phyloP scores from a whole-genome alignment of 225 moss, liverwort and hornwort species.

The Marchantia paleacea region DNA sequence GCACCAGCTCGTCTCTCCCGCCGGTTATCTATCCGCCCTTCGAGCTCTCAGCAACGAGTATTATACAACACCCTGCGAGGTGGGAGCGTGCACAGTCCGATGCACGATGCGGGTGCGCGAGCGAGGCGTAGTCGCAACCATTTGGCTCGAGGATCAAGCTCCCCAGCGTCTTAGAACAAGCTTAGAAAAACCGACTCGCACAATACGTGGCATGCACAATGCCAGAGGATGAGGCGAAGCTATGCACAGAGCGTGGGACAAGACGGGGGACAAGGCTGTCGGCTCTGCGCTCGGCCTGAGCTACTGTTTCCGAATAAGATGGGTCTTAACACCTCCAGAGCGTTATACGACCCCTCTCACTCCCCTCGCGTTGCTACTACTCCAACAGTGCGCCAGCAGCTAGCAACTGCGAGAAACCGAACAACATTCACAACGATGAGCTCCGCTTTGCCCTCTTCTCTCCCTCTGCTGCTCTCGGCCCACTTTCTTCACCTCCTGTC shows the following conservation, averaged over 20 bases:
- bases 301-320: constrained; percentile 17
- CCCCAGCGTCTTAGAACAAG: not conserved
- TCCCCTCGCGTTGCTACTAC: too few relatives aligned
- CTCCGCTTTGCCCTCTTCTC: too few relatives aligned
- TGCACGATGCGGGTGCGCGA: constrained; percentile 4
- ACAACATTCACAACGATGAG: not conserved
- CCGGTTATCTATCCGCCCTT: constrained; percentile 4
- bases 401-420: not conserved
- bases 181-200: not conserved
- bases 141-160: constrained; percentile 19
- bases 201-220: constrained; percentile 25
- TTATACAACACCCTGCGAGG: constrained; percentile 1
- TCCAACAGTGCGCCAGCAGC: not conserved
- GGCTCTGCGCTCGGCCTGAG: constrained; percentile 21
- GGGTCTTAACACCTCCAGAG: constrained; percentile 19
- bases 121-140: not conserved
- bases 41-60: not conserved
- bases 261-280: constrained; percentile 24
- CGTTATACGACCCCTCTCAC: not conserved
- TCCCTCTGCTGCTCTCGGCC: not conserved
- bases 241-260: constrained; percentile 8
- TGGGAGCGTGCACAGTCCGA: not conserved
- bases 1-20: not conserved
- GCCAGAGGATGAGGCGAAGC: constrained; percentile 17
- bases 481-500: not conserved